Evolutionary conservation across 257 asterid genomes (phyloP), one percentile per base, ranked within the genome.

Genomic region (Solanum sparsipilum): DNA sequence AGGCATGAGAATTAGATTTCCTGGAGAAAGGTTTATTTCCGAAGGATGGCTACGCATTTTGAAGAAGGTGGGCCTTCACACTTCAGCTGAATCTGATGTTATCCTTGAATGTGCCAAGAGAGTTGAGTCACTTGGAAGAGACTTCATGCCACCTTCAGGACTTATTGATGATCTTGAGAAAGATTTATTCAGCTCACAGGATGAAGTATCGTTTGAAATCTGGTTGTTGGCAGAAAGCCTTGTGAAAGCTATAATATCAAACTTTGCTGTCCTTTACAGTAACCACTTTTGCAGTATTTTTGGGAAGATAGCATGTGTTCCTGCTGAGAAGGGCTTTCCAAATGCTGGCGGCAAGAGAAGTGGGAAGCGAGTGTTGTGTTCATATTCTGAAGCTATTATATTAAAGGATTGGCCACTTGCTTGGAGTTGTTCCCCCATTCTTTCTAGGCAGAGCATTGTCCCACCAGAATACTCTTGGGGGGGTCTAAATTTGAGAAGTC

Each of bases 381-480:
- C 99, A 23, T 96, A 94, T 75, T 88, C 93, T 90, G 98, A 94
- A 87, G 98, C 98, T 90, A 94, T 96, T 88, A 11, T 95, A 85
- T 90, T 92, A 90, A 94, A 94, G 90, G 99, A 96, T 90, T 96
- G 98, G 98, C 94, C 98, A 74, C 98, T 96, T 92, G 99, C 98
- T 88, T 96, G 98, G 99, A 95, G 99, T 90, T 93, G 92, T 90
- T 92, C 98, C 81, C 98, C 99, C 21, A 95, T 95, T 88, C 98
- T 96, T 89, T 93, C 98, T 8, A 89, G 93, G 85, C 98, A 94
- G 92, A 90, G 92, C 91, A 95, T 93, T 89, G 90, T 96, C 87
- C 99, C 98, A 86, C 99, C 99, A 41, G 99, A 95, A 71, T 96
- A 95, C 90, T 95, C 99, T 76, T 93, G 98, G 98, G 98, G 94